Evolutionary conservation across 1,139 yeast species (phyloP).

Genomic region (Scheffersomyces insectosa): DNA sequence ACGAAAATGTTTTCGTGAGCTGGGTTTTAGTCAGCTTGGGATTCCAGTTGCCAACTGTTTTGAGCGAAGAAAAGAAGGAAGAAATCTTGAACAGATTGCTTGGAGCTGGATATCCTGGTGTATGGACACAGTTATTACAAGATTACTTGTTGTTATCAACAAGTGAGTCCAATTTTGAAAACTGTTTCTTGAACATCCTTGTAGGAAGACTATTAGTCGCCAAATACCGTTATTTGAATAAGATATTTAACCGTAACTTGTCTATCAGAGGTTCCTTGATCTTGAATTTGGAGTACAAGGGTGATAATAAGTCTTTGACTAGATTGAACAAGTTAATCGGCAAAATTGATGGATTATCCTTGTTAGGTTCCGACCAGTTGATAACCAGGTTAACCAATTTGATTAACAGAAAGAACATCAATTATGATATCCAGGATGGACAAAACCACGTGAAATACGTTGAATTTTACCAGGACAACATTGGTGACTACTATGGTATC

Average conservation of each 20-base stretch:
- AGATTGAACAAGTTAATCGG: constrained; percentile 29
- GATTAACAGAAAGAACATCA: constrained; percentile 21
- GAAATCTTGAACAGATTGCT: constrained; percentile 23
- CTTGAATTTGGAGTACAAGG: constrained; percentile 33
- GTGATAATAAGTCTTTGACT: constrained; percentile 22
- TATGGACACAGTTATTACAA: constrained; percentile 20
- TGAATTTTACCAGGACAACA: constrained; percentile 23
- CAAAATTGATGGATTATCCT: constrained; percentile 33
- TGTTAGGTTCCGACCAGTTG: constrained; percentile 31
- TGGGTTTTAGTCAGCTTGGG: constrained; percentile 35
- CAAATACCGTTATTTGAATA: constrained; percentile 21
- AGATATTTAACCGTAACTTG: constrained; percentile 26
- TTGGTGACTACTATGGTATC: constrained; percentile 25
- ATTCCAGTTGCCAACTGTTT: constrained; percentile 26
- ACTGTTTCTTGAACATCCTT: constrained; percentile 32
- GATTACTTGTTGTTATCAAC: constrained; percentile 33
- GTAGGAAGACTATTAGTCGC: constrained; percentile 29
- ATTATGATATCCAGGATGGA: constrained; percentile 25
- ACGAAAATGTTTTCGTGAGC: constrained; percentile 10
- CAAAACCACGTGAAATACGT: constrained; percentile 33
- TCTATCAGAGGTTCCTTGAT: constrained; percentile 29
- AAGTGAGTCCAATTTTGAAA: constrained; percentile 40
- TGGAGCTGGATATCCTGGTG: constrained; percentile 17
- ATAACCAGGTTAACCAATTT: constrained; percentile 32
- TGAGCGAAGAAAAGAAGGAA: constrained; percentile 18